Conservation (phyloP, 2,329 filamentous ascomycete species). For the Rutstroemia sp. region DNA sequence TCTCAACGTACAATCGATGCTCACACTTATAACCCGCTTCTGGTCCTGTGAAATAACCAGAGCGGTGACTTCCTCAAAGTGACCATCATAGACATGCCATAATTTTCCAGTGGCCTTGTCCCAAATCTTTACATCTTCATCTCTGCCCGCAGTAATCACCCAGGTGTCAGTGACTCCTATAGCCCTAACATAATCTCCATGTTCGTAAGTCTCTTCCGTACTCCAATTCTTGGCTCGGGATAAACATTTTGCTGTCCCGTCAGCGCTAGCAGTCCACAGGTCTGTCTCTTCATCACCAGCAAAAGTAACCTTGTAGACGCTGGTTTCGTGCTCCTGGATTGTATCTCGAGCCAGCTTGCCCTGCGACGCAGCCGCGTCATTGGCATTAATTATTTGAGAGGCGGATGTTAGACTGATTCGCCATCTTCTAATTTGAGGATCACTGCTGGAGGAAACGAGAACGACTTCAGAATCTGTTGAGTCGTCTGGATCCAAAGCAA, state of each 20-base stretch:
- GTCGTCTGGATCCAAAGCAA: slow-evolving; percentile 65
- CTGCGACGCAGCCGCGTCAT: slow-evolving; percentile 23
- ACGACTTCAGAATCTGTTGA: slow-evolving; percentile 43
- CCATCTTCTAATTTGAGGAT: slow-evolving; percentile 76
- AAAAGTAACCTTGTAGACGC: slow-evolving; percentile 74
- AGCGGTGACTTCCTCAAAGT: slow-evolving; percentile 89
- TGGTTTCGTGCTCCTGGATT: slow-evolving; percentile 82
- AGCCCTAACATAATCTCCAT: slow-evolving; percentile 86
- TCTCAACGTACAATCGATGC: slow-evolving; percentile 84
- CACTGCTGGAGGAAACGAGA: slow-evolving; percentile 74
- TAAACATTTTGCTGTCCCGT: slow-evolving; percentile 80
- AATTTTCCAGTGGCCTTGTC: slow-evolving; percentile 66
- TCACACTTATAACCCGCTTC: slow-evolving; percentile 64
- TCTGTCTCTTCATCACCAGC: slow-evolving; percentile 55
- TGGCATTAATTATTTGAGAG: slow-evolving; percentile 44
- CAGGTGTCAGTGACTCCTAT: slow-evolving; percentile 69
- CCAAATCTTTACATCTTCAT: slow-evolving; percentile 91
- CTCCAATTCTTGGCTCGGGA: slow-evolving; percentile 61
- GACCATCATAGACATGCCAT: slow-evolving; percentile 68
- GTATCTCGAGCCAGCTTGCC: slow-evolving; percentile 36
- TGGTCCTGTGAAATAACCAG: slow-evolving; percentile 53
- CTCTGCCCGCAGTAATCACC: slow-evolving; percentile 80
- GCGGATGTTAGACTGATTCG: slow-evolving; percentile 45
- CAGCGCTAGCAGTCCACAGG: slow-evolving; percentile 90
- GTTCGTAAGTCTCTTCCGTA: slow-evolving; percentile 63